These are phyloP conservation scores for Pleurozium schreberi DNA, from an alignment of 225 moss, liverwort and hornwort genomes.

Conservation along the genomic window DNA sequence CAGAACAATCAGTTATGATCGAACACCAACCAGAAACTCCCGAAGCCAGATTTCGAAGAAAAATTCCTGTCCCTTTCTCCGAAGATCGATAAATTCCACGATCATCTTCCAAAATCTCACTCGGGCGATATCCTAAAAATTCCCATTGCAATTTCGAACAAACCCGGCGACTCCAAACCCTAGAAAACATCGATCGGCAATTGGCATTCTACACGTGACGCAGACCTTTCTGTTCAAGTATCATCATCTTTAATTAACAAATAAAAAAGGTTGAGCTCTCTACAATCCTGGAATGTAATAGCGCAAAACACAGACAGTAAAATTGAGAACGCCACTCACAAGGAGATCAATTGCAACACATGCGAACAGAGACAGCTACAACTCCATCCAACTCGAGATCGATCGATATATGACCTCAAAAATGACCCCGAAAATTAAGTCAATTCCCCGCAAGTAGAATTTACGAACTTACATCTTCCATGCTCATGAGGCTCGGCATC, in stretches of 20 bases:
- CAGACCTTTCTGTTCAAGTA: no score
- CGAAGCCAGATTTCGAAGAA: neutral
- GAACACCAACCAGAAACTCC: neutral
- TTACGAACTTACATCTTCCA: conserved; percentile 33
- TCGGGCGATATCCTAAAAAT: neutral
- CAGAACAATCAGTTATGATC: neutral
- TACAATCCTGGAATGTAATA: no score
- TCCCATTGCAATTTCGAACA: neutral
- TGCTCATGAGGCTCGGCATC: conserved; percentile 43
- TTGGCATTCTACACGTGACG: neutral
- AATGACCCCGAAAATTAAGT: no score
- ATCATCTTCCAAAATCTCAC: neutral
- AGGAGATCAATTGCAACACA: neutral
- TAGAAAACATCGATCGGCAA: neutral
- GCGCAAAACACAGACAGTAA: no score
- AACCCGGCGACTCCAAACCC: neutral
- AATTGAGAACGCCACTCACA: no score
- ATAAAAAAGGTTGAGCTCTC: no score
- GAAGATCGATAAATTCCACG: neutral
- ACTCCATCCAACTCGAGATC: neutral
- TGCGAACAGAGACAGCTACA: neutral
- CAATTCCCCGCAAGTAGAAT: neutral
- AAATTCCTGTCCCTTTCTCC: neutral
- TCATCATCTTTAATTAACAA: no score
- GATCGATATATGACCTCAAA: no score